phyloP scores from a whole-genome alignment of 495 filamentous ascomycete species.

The Darksidea phi region DNA sequence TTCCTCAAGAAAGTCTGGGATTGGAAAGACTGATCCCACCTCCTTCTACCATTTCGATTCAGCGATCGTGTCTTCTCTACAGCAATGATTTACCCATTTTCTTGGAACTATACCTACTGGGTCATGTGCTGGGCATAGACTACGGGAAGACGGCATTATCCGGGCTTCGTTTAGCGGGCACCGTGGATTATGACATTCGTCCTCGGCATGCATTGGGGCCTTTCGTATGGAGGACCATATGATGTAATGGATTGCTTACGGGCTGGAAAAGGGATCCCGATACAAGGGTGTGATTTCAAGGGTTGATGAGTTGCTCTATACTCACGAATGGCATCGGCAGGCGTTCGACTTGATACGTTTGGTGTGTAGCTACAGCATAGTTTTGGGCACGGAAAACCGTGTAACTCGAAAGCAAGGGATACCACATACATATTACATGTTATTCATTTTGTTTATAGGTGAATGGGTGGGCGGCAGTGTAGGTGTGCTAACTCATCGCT shows the following conservation, averaged over 20 bases:
- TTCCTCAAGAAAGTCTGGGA: slow-evolving; percentile 94
- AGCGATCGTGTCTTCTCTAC: slow-evolving; percentile 11
- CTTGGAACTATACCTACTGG: slow-evolving; percentile 22
- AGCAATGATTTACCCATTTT: slow-evolving; percentile 22
- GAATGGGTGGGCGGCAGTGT: too few relatives aligned
- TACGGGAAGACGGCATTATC: slow-evolving; percentile 22
- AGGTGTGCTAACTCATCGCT: too few relatives aligned
- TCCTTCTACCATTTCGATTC: neutral
- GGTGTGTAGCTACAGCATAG: slow-evolving; percentile 15
- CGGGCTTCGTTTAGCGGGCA: slow-evolving; percentile 9
- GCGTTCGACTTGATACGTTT: slow-evolving; percentile 18
- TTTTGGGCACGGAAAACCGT: slow-evolving; percentile 1
- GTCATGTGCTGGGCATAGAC: slow-evolving; percentile 38
- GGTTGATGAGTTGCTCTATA: neutral
- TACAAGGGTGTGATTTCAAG: too few relatives aligned
- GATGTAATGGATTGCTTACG: neutral
- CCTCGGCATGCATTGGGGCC: slow-evolving; percentile 15
- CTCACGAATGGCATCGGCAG: slow-evolving; percentile 21
- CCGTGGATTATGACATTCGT: neutral
- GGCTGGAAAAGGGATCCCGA: too few relatives aligned
- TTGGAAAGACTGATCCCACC: slow-evolving; percentile 59
- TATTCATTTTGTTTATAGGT: too few relatives aligned
- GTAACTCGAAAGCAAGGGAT: slow-evolving; percentile 1
- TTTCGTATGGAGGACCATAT: neutral
- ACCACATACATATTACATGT: slow-evolving; percentile 1